Percentiles rank a stretch among this genome's conserved stretches.
Conservation (phyloP, 306 rosid species). For the Mimosa pudica region DNA sequence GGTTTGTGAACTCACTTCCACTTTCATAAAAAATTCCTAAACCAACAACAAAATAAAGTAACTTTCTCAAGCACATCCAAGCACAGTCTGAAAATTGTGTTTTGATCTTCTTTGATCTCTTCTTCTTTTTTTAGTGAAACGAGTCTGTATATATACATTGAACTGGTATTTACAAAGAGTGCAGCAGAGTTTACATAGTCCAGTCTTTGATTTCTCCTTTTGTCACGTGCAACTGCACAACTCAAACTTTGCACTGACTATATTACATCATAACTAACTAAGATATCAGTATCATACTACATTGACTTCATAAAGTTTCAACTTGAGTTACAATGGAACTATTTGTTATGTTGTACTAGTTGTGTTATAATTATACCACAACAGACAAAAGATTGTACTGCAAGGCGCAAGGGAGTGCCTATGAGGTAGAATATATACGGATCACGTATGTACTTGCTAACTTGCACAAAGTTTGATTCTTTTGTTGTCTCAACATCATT, state of each 20-base stretch:
- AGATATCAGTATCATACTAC: not conserved
- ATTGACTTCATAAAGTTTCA: slow-evolving; percentile 10
- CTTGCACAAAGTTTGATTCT: not conserved
- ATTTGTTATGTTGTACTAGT: not conserved
- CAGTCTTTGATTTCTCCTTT: not conserved
- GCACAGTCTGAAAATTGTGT: not conserved
- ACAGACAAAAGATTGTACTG: not conserved
- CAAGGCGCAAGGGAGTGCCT: slow-evolving; percentile 25
- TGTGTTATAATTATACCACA: not conserved
- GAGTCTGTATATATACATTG: too few species aligned
- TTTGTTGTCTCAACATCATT: too few species aligned
- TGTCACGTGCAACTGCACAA: not conserved
- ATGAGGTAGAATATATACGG: not conserved
- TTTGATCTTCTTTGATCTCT: not conserved
- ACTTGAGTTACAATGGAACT: not conserved
- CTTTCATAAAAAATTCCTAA: not conserved
- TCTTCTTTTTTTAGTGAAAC: not conserved
- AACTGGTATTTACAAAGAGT: too few species aligned
- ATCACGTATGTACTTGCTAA: not conserved
- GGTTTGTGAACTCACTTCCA: not conserved
- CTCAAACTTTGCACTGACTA: not conserved
- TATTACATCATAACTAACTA: not conserved
- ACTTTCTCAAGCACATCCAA: not conserved
- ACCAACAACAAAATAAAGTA: not conserved
- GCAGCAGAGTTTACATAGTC: too few species aligned